phyloP scores from a whole-genome alignment of 2,329 filamentous ascomycete genomes.

The Penicillium sp. region DNA sequence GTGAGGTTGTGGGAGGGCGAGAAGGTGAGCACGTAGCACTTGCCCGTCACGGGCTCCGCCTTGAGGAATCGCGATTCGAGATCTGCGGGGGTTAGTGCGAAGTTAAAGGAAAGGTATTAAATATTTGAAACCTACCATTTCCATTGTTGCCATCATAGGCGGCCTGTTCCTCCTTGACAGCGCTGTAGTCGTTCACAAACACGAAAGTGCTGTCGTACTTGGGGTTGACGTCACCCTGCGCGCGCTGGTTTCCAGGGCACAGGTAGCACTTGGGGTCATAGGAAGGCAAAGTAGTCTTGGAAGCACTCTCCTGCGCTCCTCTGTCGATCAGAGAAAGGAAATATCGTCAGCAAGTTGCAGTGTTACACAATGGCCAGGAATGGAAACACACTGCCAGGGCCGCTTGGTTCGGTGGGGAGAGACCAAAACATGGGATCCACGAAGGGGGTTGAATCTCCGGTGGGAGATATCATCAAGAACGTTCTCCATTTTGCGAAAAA shows the following conservation, averaged over 20 bases:
- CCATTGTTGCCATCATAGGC: slow-evolving; percentile 64
- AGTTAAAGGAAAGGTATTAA: not conserved
- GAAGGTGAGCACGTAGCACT: slow-evolving; percentile 97
- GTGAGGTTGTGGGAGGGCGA: slow-evolving; percentile 88
- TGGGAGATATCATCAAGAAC: slow-evolving; percentile 96
- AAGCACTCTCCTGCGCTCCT: slow-evolving; percentile 73
- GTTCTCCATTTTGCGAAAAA: slow-evolving; percentile 60
- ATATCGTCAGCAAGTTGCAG: not conserved
- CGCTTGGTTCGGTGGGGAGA: slow-evolving; percentile 95
- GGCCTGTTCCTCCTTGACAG: slow-evolving; percentile 89
- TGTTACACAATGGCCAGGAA: not conserved
- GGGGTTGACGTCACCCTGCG: slow-evolving; percentile 83
- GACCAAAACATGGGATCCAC: slow-evolving; percentile 88
- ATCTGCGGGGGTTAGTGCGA: slow-evolving; percentile 47
- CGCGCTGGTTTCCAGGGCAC: slow-evolving; percentile 86
- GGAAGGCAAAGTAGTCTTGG: slow-evolving; percentile 68
- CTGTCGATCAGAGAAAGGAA: slow-evolving; percentile 43
- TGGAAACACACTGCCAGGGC: slow-evolving; percentile 82
- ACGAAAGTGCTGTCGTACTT: slow-evolving; percentile 84
- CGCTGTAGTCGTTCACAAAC: slow-evolving; percentile 97
- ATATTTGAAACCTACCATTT: slow-evolving; percentile 44
- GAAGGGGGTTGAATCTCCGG: slow-evolving; percentile 86
- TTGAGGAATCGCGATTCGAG: slow-evolving; percentile 74
- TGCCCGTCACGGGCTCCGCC: slow-evolving; percentile 84
- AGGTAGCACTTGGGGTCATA: slow-evolving; percentile 95